Evolutionary conservation across 1,284 basidiomycete species (phyloP), one percentile per base, ranked within the genome.

Genomic region (Serendipita sp.): DNA sequence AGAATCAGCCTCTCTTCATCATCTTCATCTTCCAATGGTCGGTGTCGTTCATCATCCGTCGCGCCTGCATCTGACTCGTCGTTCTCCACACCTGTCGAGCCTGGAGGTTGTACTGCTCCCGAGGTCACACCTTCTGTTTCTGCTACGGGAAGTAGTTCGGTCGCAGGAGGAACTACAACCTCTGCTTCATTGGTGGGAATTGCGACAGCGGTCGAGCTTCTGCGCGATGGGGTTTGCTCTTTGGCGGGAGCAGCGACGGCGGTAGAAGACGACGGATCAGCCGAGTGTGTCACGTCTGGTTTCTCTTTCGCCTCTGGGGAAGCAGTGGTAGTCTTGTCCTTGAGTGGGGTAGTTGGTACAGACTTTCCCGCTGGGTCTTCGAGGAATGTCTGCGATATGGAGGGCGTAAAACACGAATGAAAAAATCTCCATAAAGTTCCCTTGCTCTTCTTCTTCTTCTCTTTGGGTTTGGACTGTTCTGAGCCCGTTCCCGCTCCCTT

Each of bases 1-100:
- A 76, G 72, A 42, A 83, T 81, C 61, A 83, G 70, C 35, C 78
- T 68, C 68, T 81, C 79, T 69, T 82, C 82, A 63, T 82, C 80
- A 64, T 80, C 79, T 66, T 80, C 75, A 62, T 76, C 78, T 26
- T 78, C 76, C 60, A 43, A 13, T n/a, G 35, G 49, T 13, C 32
- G 45, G n/a, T 30, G 26, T 30, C 53, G 32, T 26, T 65, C 65
- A 5, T 65, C 65, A 29, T 75, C 74, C 32, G 71, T 71, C 26
- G 69, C 68, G 2, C 45, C 70, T 3, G 70, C 70, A 5, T 68
- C 72, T n/a, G 67, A 69, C 10, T 68, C 67, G 62, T 0, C 71
- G 72, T n/a, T 32, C 30, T 58, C 53, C 26, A 58, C 22, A 34
- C 77, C 78, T 15, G 69, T 71, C 61, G 72, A 75, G n/a, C 81